Percentiles rank a stretch among this genome's conserved stretches.
Conservation (phyloP, 2,329 filamentous ascomycete genomes). For the Verticillium nonalfalfae region DNA sequence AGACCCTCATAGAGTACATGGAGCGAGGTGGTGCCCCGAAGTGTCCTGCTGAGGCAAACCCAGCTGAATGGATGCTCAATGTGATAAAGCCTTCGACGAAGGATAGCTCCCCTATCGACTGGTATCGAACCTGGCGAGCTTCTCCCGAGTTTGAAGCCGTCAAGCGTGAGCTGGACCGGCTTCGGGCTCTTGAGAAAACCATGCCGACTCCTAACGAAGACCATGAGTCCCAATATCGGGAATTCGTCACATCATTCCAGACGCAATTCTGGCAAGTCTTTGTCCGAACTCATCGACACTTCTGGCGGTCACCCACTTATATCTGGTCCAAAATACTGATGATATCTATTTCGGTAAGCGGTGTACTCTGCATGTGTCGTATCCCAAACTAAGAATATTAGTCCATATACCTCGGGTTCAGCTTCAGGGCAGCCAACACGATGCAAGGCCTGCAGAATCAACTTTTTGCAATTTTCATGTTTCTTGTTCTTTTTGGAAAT, state of each 20-base stretch:
- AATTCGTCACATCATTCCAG: conserved; percentile 64
- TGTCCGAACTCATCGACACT: conserved; percentile 60
- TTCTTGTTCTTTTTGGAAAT: conserved; percentile 58
- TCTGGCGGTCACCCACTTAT: conserved; percentile 66
- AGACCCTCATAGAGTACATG: conserved; percentile 49
- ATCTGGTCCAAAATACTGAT: conserved; percentile 61
- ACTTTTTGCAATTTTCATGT: conserved; percentile 62
- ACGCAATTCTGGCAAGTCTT: conserved; percentile 55
- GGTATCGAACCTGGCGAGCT: conserved; percentile 22
- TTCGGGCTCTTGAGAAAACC: conserved; percentile 28
- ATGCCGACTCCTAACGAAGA: not conserved
- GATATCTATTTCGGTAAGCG: conserved; percentile 26
- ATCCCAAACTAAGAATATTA: conserved; percentile 3
- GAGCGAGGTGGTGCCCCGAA: conserved; percentile 50
- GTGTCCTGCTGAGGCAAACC: conserved; percentile 50
- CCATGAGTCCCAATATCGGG: conserved; percentile 30
- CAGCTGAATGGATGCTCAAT: conserved; percentile 61
- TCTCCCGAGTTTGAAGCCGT: conserved; percentile 19
- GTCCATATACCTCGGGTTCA: conserved; percentile 60
- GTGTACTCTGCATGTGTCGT: not conserved
- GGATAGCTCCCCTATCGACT: conserved; percentile 32
- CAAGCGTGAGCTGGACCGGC: conserved; percentile 16
- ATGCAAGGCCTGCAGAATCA: conserved; percentile 62
- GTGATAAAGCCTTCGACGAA: conserved; percentile 17
- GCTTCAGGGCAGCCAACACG: conserved; percentile 48